These are phyloP conservation scores for Musa balbisiana DNA, from an alignment of 202 grass and related monocot genomes.

Conservation along the genomic window DNA sequence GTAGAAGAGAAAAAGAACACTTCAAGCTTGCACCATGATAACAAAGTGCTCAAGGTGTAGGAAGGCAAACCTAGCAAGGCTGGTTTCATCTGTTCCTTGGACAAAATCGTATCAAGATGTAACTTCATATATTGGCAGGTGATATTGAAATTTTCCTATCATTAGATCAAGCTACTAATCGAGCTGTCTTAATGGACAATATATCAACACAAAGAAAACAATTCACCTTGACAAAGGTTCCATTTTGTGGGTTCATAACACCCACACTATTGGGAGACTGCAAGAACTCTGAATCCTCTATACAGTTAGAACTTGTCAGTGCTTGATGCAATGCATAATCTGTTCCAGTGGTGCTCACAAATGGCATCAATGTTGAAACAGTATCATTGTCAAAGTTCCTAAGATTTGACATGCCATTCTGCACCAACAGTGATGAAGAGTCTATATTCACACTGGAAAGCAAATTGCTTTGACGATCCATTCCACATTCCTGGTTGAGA, in stretches of 20 bases:
- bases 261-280: constrained; percentile 50
- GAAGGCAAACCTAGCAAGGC: too few relatives aligned
- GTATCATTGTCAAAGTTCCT: constrained; percentile 33
- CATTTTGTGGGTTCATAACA: constrained; percentile 47
- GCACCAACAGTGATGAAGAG: constrained; percentile 52
- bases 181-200: not conserved
- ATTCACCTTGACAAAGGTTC: constrained; percentile 89
- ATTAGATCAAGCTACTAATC: not conserved
- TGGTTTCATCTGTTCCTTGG: too few relatives aligned
- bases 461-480: constrained; percentile 42
- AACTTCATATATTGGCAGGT: too few relatives aligned
- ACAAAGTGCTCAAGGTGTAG: too few relatives aligned
- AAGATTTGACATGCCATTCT: constrained; percentile 38
- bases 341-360: constrained; percentile 46
- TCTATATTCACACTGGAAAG: constrained; percentile 38
- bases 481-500: constrained; percentile 37
- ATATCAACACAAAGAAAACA: not conserved
- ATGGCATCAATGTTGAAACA: constrained; percentile 52
- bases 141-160: too few relatives aligned
- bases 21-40: too few relatives aligned
- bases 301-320: constrained; percentile 44
- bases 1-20: too few relatives aligned
- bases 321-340: constrained; percentile 48
- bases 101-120: too few relatives aligned
- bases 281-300: constrained; percentile 58